Evolutionary conservation across 805 yeast species (phyloP).

Genomic region (Ogataea neopini): DNA sequence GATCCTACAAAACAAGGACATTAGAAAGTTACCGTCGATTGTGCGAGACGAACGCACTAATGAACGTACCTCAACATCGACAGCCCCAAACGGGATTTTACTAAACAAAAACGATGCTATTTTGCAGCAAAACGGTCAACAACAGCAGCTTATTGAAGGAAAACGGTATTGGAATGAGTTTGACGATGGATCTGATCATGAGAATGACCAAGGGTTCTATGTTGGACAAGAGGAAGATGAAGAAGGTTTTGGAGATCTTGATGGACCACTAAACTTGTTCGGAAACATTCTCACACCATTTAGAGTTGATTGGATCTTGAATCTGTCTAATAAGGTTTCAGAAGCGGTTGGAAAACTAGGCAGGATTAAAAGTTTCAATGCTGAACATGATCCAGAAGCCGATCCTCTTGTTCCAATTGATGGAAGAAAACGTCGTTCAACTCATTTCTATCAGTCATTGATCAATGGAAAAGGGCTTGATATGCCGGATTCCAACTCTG

Average conservation of each 20-base stretch:
- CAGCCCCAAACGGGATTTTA: constrained; percentile 29
- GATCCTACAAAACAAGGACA: constrained; percentile 33
- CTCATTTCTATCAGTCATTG: constrained; percentile 18
- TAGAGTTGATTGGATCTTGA: constrained; percentile 26
- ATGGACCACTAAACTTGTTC: constrained; percentile 19
- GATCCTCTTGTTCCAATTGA: constrained; percentile 3
- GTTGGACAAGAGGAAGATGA: constrained; percentile 38
- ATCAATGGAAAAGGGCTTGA: constrained; percentile 7
- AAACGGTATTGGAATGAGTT: constrained; percentile 67
- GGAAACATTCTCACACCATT: constrained; percentile 23
- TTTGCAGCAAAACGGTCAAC: constrained; percentile 8
- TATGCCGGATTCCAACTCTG: constrained; percentile 11
- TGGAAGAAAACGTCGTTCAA: neutral
- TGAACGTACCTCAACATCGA: neutral
- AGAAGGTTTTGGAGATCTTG: constrained; percentile 18
- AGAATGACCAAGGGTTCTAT: constrained; percentile 39
- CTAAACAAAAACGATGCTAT: constrained; percentile 32
- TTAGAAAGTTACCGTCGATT: constrained; percentile 46
- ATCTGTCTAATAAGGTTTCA: constrained; percentile 24
- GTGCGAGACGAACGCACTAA: constrained; percentile 7
- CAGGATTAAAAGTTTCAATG: constrained; percentile 1
- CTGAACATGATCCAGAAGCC: constrained; percentile 1
- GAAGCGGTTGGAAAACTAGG: constrained; percentile 6
- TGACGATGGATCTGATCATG: constrained; percentile 58
- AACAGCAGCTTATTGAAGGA: constrained; percentile 14